Evolutionary conservation across 2,329 filamentous ascomycete species (phyloP), one percentile per base, ranked within the genome.

Genomic region (Fusarium sp.): DNA sequence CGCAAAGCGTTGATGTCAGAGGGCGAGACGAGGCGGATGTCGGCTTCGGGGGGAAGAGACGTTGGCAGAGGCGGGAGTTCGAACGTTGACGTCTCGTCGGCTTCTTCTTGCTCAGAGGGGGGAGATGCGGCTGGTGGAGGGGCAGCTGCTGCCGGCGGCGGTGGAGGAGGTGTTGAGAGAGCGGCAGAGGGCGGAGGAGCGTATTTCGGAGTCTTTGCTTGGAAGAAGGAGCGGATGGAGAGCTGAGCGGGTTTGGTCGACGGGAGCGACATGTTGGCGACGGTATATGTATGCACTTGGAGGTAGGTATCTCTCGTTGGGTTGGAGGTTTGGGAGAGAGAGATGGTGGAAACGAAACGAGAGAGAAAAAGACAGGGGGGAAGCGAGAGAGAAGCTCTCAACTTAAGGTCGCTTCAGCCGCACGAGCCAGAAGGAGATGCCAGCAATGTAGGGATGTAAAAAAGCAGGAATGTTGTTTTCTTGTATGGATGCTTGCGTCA

Each of bases 161-260:
- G 68, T 50, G 73, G 72, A 31, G 70, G 75, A 42, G 68, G 66
- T 50, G 69, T 57, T 47, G 77, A 63, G 45, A 78, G 67, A 59
- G 75, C 63, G 64, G 69, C 57, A 77, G 68, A 73, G 9, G 82
- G 81, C 10, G 82, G 82, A 65, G 82, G 79, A 54, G 79, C 80
- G 80, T 82, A 81, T 63, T 81, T 79, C 47, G 82, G 79, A 27
- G 85, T 79, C 74, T 88, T 87, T 66, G 84, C 82, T 50, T 84
- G 85, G 80, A 92, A 92, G 83, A 92, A 92, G 63, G 89, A 91
- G 63, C 87, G 88, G 76, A 92, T 92, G 54, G 90, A 91, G 42
- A 87, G 82, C 78, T 91, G 88, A 27, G 82, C 78, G 54, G 80
- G 81, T 66, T 83, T 83, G 68, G 80, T 78, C 13, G 80, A 81